Evolutionary conservation across 305 asterid species (phyloP).

Genomic region (Fraxinus angustifolia): DNA sequence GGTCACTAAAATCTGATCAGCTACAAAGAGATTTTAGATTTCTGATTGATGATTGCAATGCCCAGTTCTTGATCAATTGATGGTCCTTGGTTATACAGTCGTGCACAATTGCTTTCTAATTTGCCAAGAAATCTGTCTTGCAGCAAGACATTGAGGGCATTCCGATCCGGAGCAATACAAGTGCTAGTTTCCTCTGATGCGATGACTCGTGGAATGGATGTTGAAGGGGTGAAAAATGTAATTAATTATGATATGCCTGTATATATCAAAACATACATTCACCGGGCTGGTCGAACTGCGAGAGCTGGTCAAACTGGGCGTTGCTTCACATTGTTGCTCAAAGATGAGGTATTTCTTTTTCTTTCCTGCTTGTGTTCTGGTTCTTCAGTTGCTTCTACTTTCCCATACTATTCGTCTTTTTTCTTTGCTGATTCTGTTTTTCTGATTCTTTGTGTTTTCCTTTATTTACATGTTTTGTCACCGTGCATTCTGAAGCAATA

Average conservation of each 20-base stretch:
- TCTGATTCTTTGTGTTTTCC: not conserved
- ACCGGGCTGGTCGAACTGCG: conserved; percentile 93
- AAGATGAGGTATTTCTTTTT: conserved; percentile 51
- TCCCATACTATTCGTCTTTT: not conserved
- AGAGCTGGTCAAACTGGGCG: conserved; percentile 78
- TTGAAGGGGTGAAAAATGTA: conserved; percentile 76
- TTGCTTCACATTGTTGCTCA: conserved; percentile 72
- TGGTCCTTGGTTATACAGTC: not conserved
- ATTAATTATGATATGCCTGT: conserved; percentile 80
- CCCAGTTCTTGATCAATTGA: not conserved
- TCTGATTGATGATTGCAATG: not conserved
- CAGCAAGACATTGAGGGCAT: conserved; percentile 75
- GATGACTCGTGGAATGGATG: conserved; percentile 93
- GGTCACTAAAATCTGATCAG: not conserved
- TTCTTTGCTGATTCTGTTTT: not conserved
- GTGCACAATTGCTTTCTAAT: conserved; percentile 3
- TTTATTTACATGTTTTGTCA: not conserved
- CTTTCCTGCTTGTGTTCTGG: conserved; percentile 1
- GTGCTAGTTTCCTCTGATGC: conserved; percentile 85
- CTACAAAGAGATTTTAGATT: not conserved
- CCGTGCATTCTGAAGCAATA: not conserved
- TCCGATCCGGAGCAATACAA: conserved; percentile 59
- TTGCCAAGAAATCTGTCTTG: conserved; percentile 16
- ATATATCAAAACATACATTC: conserved; percentile 70
- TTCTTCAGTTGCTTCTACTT: not conserved